A percentile compares a stretch with the other conserved stretches of the same genome.
Evolutionary conservation across 805 yeast genomes (phyloP).

Genomic region (Metschnikowia sp.): DNA sequence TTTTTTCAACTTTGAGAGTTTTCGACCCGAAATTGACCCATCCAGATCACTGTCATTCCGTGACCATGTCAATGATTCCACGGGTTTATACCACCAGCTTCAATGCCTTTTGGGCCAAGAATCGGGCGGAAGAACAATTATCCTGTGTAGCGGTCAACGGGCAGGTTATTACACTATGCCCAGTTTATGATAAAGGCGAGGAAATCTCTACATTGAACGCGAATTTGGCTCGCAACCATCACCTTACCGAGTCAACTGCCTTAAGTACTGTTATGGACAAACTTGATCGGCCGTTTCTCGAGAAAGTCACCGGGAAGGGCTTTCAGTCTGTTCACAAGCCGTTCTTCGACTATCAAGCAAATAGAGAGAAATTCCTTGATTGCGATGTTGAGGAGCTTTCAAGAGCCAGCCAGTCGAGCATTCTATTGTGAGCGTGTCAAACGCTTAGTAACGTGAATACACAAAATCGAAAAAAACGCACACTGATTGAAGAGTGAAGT

Average conservation of each 20-base stretch:
- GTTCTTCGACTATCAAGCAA: constrained; percentile 28
- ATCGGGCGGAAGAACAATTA: constrained; percentile 10
- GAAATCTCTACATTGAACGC: constrained; percentile 17
- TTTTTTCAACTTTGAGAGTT: constrained; percentile 30
- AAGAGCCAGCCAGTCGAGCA: background rate
- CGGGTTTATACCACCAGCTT: constrained; percentile 28
- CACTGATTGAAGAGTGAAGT: background rate
- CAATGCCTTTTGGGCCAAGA: constrained; percentile 20
- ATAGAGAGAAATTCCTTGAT: constrained; percentile 28
- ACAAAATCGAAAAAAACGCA: background rate
- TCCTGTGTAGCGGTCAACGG: constrained; percentile 38
- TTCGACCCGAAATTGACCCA: constrained; percentile 15
- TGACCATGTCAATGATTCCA: constrained; percentile 30
- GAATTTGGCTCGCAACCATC: constrained; percentile 9
- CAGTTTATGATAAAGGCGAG: constrained; percentile 7
- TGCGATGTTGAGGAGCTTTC: constrained; percentile 32
- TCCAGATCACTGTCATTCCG: constrained; percentile 8
- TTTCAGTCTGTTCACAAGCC: constrained; percentile 34
- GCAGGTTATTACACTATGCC: constrained; percentile 22
- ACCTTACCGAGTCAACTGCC: background rate
- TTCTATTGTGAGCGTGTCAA: background rate
- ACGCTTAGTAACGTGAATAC: too few species aligned
- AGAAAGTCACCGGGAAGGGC: constrained; percentile 41
- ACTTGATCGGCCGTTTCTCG: constrained; percentile 31
- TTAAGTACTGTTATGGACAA: constrained; percentile 15